Base-by-base conservation (phyloP, 148 eudicot genomes). In the Polygonum maritimum region DNA sequence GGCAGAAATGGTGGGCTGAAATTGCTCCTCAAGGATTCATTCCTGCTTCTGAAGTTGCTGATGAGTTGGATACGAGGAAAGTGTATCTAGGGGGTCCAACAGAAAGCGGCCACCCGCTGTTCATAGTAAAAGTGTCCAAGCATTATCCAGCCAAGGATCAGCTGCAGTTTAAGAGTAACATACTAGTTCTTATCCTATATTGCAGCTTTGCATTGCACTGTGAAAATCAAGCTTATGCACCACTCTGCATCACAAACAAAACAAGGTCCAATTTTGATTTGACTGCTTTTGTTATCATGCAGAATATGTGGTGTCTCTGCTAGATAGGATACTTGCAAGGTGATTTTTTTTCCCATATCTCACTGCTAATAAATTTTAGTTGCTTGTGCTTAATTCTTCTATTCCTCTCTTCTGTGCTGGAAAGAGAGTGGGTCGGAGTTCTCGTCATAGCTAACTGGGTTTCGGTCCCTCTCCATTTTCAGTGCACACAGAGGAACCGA, bases 321-420 rank as follows among this genome's bases (percentile, higher is more conserved):
- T 88, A 51, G 91, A 88, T 82, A 88, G 86, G 80, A 69, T 82
- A 62, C 74, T 88, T 76, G 89, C 87, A 81, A 88, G 91, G 91
- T 88, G 79, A 26, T 33, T 62, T 26, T 26, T 33, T 38, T 26
- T 2, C 7, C 38, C 33, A 8, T 13, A 22, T 60, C 69, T 60
- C 38, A 26, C 38, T 60, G 38, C 60, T 54, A 18, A 26, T 26
- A 1, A 26, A 26, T 26, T 26, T 26, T 0, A 26, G 31, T 26
- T 26, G 0, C 31, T 0, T 26, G 31, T 26, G 31, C 31, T 26
- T 26, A 0, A 5, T 51, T n/a, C 58, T 54, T 54, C 58, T 54
- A 7, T 16, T 52, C 4, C 4, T 52, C 19, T 52, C 19, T n/a
- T 54, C 7, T 15, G 4, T n/a, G 19, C n/a, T 54, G 21, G 21